Evolutionary conservation across 2,329 filamentous ascomycete genomes (phyloP).

Genomic region (Westerdykella ornata): DNA sequence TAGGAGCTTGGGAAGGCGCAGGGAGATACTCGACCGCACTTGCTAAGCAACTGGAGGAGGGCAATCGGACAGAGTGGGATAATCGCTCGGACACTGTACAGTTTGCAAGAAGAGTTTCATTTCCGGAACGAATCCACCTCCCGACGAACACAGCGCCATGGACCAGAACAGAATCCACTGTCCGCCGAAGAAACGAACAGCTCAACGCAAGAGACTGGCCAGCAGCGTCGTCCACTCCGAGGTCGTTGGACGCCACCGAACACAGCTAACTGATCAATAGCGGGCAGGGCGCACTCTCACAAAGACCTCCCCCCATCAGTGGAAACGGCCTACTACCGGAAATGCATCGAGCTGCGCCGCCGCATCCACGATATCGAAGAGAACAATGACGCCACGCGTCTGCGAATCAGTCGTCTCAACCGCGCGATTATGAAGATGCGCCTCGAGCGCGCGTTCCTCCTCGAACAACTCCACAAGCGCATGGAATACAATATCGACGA

Average conservation of each 20-base stretch:
- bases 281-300: conserved; percentile 27
- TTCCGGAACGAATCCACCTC: no score
- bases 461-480: conserved; percentile 44
- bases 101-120: no score
- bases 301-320: conserved; percentile 70
- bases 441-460: conserved; percentile 64
- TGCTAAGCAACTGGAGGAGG: no score
- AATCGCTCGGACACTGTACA: no score
- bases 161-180: no score
- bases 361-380: conserved; percentile 88
- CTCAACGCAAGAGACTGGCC: not conserved
- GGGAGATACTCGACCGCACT: no score
- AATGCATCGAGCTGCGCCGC: conserved; percentile 91
- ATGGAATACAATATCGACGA: conserved; percentile 49
- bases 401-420: conserved; percentile 71
- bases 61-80: no score
- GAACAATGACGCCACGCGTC: conserved; percentile 75
- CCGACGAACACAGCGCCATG: no score
- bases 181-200: not conserved
- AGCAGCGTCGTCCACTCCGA: not conserved
- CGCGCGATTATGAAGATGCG: conserved; percentile 88
- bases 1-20: no score
- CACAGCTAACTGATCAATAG: conserved; percentile 7
- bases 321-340: conserved; percentile 90
- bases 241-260: not conserved